These are phyloP conservation scores for Leccinum huronense DNA, from an alignment of 1,284 basidiomycete species.

Conservation along the genomic window DNA sequence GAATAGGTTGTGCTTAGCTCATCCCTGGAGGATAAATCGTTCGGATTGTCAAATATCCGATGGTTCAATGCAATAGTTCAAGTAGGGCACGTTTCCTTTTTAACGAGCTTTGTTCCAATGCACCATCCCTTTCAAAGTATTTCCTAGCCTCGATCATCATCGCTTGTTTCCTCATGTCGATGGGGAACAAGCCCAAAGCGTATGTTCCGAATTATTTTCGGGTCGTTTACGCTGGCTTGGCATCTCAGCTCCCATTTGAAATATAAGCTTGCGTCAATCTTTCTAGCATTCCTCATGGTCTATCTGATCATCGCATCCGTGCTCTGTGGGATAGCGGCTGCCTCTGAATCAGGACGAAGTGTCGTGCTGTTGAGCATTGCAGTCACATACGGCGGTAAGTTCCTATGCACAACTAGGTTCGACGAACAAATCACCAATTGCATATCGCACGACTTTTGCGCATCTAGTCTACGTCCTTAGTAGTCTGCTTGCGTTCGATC, in stretches of 20 bases:
- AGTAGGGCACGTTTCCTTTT: conserved; percentile 38
- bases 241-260: conserved; percentile 71
- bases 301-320: conserved; percentile 81
- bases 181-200: conserved; percentile 95
- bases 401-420: background rate
- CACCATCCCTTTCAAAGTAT: conserved; percentile 53
- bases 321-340: conserved; percentile 71
- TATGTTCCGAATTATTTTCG: conserved; percentile 37
- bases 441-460: background rate
- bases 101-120: conserved; percentile 10
- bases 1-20: conserved; percentile 80
- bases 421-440: conserved; percentile 7
- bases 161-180: conserved; percentile 90
- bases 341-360: conserved; percentile 59
- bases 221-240: background rate
- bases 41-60: conserved; percentile 67
- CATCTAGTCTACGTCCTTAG: conserved; percentile 66
- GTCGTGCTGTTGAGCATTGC: conserved; percentile 82
- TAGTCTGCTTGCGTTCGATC: conserved; percentile 88
- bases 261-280: conserved; percentile 77
- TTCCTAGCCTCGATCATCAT: conserved; percentile 82
- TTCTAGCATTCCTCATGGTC: conserved; percentile 77
- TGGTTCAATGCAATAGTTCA: conserved; percentile 80
- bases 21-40: conserved; percentile 77
- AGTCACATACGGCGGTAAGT: conserved; percentile 80